Conservation (phyloP, 1,139 yeast genomes). For the Candida tunisiensis region DNA sequence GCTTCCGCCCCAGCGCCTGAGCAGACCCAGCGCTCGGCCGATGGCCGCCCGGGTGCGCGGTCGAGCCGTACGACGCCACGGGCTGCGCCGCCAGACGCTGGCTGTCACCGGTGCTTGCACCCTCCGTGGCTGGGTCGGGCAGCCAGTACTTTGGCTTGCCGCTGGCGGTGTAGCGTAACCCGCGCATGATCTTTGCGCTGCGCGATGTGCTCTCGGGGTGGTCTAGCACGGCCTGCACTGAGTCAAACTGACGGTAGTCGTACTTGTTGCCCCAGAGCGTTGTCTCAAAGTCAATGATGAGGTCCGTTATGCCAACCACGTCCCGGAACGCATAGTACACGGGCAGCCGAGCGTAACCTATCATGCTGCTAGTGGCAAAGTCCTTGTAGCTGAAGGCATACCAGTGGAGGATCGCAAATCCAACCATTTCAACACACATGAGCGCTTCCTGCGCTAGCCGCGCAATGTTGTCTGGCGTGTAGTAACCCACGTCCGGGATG, state of each 20-base stretch:
- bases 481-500: slow-evolving; percentile 19
- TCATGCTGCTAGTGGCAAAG: slow-evolving; percentile 41
- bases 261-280: slow-evolving; percentile 66
- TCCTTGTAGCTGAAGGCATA: slow-evolving; percentile 66
- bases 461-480: no score
- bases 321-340: slow-evolving; percentile 54
- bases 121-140: no score
- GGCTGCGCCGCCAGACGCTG: no score
- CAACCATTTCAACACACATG: slow-evolving; percentile 69
- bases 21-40: no score
- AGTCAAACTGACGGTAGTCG: slow-evolving; percentile 71
- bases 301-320: slow-evolving; percentile 58
- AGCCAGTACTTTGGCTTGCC: slow-evolving; percentile 83
- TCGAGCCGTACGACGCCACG: no score
- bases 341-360: slow-evolving; percentile 49
- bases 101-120: no score
- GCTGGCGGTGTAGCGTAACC: slow-evolving; percentile 62
- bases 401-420: slow-evolving; percentile 82
- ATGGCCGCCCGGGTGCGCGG: no score
- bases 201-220: slow-evolving; percentile 54
- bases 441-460: slow-evolving; percentile 59
- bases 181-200: slow-evolving; percentile 62
- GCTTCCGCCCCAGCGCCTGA: no score
- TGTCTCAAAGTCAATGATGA: slow-evolving; percentile 57
- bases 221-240: slow-evolving; percentile 53